These are phyloP conservation scores for Trichoderma sp. DNA, from an alignment of 2,329 filamentous ascomycete genomes.

Conservation along the genomic window DNA sequence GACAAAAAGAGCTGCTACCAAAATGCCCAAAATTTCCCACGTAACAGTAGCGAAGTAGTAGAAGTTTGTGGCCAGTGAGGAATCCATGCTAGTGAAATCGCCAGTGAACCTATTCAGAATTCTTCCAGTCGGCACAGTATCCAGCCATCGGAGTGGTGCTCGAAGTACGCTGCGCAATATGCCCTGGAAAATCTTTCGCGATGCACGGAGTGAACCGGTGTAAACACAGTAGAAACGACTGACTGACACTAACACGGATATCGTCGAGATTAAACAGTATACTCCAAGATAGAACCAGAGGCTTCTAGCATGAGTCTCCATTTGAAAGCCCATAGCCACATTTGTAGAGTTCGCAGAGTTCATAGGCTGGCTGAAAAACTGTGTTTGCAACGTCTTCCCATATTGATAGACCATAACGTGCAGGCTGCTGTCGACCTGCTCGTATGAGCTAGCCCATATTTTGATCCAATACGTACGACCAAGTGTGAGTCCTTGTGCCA, in stretches of 20 bases:
- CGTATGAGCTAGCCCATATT: neutral
- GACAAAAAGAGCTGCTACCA: conserved; percentile 6
- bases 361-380: neutral
- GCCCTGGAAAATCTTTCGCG: conserved; percentile 1
- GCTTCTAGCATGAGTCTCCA: neutral
- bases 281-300: conserved; percentile 9
- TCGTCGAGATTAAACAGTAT: neutral
- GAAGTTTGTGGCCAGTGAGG: conserved; percentile 3
- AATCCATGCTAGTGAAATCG: conserved; percentile 11
- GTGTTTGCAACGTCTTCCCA: neutral
- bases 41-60: conserved; percentile 2
- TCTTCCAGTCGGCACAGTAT: conserved; percentile 8
- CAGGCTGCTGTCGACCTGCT: neutral
- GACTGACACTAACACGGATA: neutral
- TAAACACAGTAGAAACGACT: conserved; percentile 10
- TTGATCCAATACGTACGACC: conserved; percentile 11
- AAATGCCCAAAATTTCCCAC: neutral
- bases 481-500: neutral
- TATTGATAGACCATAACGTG: neutral
- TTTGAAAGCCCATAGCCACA: neutral
- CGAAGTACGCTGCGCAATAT: conserved; percentile 11
- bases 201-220: conserved; percentile 4
- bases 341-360: neutral
- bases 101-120: conserved; percentile 7
- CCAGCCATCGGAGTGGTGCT: conserved; percentile 8